A percentile compares a stretch with the other conserved stretches of the same genome.
Conservation (phyloP, 2,329 filamentous ascomycete species). For the Orbilia quercus region DNA sequence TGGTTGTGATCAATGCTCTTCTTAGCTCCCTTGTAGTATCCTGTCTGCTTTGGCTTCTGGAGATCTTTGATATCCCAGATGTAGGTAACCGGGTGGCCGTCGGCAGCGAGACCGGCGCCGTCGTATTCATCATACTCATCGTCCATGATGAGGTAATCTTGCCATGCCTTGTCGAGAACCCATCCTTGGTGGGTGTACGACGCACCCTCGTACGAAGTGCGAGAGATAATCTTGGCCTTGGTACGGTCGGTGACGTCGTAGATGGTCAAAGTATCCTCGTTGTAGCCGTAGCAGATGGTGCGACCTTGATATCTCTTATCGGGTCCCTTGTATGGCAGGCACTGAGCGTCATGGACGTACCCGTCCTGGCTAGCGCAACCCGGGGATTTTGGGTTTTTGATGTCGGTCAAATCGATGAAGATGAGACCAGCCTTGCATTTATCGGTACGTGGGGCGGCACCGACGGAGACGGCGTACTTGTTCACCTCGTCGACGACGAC, state of each 20-base stretch:
- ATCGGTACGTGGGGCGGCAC: slow-evolving; percentile 61
- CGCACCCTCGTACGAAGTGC: slow-evolving; percentile 70
- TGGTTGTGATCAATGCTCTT: slow-evolving; percentile 66
- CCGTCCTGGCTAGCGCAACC: slow-evolving; percentile 70
- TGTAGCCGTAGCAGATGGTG: slow-evolving; percentile 61
- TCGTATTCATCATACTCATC: slow-evolving; percentile 65
- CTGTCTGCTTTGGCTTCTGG: slow-evolving; percentile 64
- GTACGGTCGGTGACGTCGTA: slow-evolving; percentile 68
- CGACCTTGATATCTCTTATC: slow-evolving; percentile 58
- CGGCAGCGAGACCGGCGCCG: slow-evolving; percentile 60
- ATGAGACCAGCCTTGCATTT: slow-evolving; percentile 69
- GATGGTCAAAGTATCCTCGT: slow-evolving; percentile 59
- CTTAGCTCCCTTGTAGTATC: slow-evolving; percentile 63
- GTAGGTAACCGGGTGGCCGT: slow-evolving; percentile 63
- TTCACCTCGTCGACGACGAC: slow-evolving; percentile 68
- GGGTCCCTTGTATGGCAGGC: slow-evolving; percentile 63
- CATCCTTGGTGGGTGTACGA: slow-evolving; percentile 71
- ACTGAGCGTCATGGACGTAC: slow-evolving; percentile 73
- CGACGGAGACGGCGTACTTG: slow-evolving; percentile 64
- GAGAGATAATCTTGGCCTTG: slow-evolving; percentile 66
- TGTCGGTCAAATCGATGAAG: slow-evolving; percentile 70
- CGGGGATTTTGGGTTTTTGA: slow-evolving; percentile 67
- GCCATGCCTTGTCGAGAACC: slow-evolving; percentile 66
- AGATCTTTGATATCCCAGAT: slow-evolving; percentile 65
- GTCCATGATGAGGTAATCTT: slow-evolving; percentile 64